These are phyloP conservation scores for Eutrema heterophyllum DNA, from an alignment of 345 rosid species.

Conservation along the genomic window DNA sequence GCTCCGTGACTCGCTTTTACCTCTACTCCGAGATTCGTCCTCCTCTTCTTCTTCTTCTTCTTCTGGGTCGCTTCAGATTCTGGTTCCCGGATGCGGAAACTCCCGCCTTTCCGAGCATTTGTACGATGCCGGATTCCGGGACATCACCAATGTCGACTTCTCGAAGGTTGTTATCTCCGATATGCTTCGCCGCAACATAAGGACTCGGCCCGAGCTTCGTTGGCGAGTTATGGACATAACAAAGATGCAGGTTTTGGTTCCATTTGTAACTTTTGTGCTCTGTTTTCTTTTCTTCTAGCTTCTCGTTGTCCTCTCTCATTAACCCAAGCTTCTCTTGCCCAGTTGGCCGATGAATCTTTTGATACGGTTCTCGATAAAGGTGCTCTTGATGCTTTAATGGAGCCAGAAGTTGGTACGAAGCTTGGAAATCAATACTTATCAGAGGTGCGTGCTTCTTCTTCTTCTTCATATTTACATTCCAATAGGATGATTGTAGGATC, in stretches of 20 bases:
- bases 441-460: conserved; percentile 46
- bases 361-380: conserved; percentile 86
- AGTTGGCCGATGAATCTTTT: conserved; percentile 58
- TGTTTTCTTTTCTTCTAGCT: not conserved
- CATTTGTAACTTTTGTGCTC: not conserved
- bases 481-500: not conserved
- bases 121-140: conserved; percentile 71
- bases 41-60: conserved; percentile 4
- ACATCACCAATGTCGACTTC: conserved; percentile 75
- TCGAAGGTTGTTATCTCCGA: conserved; percentile 85
- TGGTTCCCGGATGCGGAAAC: conserved; percentile 91
- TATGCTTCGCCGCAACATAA: conserved; percentile 81
- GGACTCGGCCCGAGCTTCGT: conserved; percentile 67
- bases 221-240: conserved; percentile 98
- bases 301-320: not conserved
- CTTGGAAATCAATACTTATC: conserved; percentile 70
- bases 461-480: not conserved
- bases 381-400: conserved; percentile 98
- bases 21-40: conserved; percentile 38
- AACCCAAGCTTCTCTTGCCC: not conserved
- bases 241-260: conserved; percentile 52
- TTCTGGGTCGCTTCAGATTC: conserved; percentile 45
- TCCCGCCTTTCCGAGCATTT: conserved; percentile 80
- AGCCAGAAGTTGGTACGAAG: conserved; percentile 71
- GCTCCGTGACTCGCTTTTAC: conserved; percentile 54